phyloP scores from a whole-genome alignment of 2,329 filamentous ascomycete genomes.

The Metarhizium brunneum region DNA sequence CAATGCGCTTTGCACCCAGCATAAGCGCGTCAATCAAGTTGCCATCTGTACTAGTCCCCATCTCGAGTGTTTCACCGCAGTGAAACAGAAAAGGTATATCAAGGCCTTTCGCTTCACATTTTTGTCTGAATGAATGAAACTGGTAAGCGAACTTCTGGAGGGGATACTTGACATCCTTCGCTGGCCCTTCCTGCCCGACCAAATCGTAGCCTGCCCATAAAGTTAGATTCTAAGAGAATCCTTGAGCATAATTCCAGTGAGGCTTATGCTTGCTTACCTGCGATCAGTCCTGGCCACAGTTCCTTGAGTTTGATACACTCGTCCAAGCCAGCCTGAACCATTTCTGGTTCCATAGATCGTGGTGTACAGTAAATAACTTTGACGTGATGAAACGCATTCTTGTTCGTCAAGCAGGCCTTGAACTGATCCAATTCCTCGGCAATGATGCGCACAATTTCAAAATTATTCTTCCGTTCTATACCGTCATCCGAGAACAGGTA shows the following conservation, averaged over 20 bases:
- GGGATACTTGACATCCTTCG: slow-evolving; percentile 34
- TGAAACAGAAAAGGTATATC: slow-evolving; percentile 68
- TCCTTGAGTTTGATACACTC: slow-evolving; percentile 55
- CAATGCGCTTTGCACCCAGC: slow-evolving; percentile 59
- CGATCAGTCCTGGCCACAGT: slow-evolving; percentile 49
- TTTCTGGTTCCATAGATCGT: slow-evolving; percentile 40
- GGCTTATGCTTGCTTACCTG: slow-evolving; percentile 36
- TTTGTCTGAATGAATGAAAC: slow-evolving; percentile 45
- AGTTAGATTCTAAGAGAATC: not conserved
- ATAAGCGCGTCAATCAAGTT: slow-evolving; percentile 62
- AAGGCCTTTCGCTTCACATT: slow-evolving; percentile 36
- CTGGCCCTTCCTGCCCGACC: slow-evolving; percentile 55
- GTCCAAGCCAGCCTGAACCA: slow-evolving; percentile 42
- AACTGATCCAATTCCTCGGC: slow-evolving; percentile 44
- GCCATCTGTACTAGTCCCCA: slow-evolving; percentile 52
- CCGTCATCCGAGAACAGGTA: slow-evolving; percentile 52
- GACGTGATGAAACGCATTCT: slow-evolving; percentile 46
- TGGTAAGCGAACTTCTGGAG: slow-evolving; percentile 45
- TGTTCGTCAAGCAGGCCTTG: slow-evolving; percentile 18
- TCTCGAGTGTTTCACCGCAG: slow-evolving; percentile 65
- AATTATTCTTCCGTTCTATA: slow-evolving; percentile 40
- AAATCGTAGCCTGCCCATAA: slow-evolving; percentile 52
- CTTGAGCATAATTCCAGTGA: not conserved
- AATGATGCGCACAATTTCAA: slow-evolving; percentile 50
- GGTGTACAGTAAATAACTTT: slow-evolving; percentile 67